Conservation (phyloP, 1,139 yeast species). For the Martiniozyma asiatica region DNA sequence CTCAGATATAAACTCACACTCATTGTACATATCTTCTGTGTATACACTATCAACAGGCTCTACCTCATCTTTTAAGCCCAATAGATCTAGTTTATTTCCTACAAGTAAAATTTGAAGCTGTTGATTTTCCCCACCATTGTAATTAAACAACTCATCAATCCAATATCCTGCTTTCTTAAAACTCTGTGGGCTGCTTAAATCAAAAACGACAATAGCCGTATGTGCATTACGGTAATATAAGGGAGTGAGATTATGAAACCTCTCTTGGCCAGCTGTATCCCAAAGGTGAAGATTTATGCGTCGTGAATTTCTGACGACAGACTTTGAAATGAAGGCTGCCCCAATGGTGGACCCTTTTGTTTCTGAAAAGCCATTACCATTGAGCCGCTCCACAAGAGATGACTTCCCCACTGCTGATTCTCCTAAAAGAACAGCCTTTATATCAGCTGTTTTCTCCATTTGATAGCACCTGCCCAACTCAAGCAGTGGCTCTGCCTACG, state of each 20-base stretch:
- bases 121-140: constrained; percentile 20
- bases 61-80: constrained; percentile 7
- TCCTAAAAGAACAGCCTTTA: constrained; percentile 48
- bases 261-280: constrained; percentile 93
- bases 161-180: constrained; percentile 46
- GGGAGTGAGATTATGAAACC: constrained; percentile 82
- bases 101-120: constrained; percentile 32
- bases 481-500: too few species aligned
- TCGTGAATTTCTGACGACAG: constrained; percentile 29
- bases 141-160: constrained; percentile 35
- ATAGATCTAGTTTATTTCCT: constrained; percentile 32
- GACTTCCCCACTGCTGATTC: constrained; percentile 62
- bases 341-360: constrained; percentile 58
- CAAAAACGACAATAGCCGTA: constrained; percentile 79
- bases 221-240: constrained; percentile 86
- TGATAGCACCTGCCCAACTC: too few species aligned
- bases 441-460: constrained; percentile 20
- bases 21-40: constrained; percentile 4
- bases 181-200: constrained; percentile 34
- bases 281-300: constrained; percentile 37
- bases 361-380: constrained; percentile 50
- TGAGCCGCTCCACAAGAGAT: constrained; percentile 51
- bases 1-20: constrained; percentile 14
- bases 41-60: constrained; percentile 2
- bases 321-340: constrained; percentile 59